These are phyloP conservation scores for Neoboletus brunneissimus DNA, from an alignment of 768 basidiomycete species.

Conservation along the genomic window DNA sequence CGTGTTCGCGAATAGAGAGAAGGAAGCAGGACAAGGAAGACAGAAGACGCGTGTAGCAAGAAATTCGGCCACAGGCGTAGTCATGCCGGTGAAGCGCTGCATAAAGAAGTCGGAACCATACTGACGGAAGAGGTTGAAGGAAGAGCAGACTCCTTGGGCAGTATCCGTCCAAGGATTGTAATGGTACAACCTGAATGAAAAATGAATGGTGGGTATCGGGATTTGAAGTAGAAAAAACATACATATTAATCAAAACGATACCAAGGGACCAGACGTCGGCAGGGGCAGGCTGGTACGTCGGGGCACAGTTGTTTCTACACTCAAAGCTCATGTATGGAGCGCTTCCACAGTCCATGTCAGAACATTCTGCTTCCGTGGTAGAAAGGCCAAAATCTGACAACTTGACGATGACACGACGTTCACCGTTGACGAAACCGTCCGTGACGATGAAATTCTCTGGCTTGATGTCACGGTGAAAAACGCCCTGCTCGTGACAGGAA, in stretches of 20 bases:
- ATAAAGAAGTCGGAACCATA: constrained; percentile 86
- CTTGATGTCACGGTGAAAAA: constrained; percentile 98
- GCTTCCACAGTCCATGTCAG: constrained; percentile 98
- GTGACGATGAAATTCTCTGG: constrained; percentile 98
- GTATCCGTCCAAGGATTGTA: constrained; percentile 99
- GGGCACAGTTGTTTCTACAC: constrained; percentile 96
- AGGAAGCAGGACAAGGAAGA: constrained; percentile 55
- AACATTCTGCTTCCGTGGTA: constrained; percentile 82
- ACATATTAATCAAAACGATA: constrained; percentile 99
- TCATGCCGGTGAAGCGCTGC: constrained; percentile 88
- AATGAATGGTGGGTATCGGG: neutral
- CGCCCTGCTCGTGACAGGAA: constrained; percentile 84
- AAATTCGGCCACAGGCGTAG: constrained; percentile 79
- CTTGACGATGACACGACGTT: constrained; percentile 93
- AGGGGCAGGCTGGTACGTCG: constrained; percentile 89
- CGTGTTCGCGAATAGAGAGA: constrained; percentile 21
- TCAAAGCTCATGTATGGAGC: constrained; percentile 99
- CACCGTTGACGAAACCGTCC: constrained; percentile 65
- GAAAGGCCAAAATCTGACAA: constrained; percentile 95
- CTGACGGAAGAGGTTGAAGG: constrained; percentile 77
- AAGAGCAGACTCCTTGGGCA: constrained; percentile 70
- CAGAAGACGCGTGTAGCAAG: constrained; percentile 84
- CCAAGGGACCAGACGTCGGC: constrained; percentile 99
- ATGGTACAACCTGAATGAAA: constrained; percentile 78
- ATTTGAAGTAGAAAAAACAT: constrained; percentile 27